Base-by-base conservation (phyloP, 306 rosid species). In the Citrullus colocynthis region DNA sequence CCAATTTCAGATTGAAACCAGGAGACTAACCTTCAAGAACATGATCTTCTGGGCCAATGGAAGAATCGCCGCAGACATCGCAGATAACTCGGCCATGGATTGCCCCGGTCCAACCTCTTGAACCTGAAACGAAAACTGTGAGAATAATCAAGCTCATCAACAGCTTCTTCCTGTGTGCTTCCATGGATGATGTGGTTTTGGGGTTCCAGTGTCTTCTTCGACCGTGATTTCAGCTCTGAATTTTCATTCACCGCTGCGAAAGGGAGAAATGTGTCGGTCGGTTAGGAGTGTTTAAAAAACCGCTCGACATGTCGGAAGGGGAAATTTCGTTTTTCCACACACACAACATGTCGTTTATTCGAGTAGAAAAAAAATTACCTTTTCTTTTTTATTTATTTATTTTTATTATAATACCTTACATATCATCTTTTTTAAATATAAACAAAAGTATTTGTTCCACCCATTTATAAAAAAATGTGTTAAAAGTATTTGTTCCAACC, bases 31-130 rank as follows among this genome's bases (percentile, higher is more conserved):
- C 98, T 92, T 95, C 87, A 13, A 95, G 90, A 77, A 89, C 84
- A 82, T 95, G 93, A 28, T 92, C 97, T 83, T 95, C 97, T 60
- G 98, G 97, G 67, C 98, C 96, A 49, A 92, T 78, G 39, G 96
- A 86, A 79, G 97, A 90, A 85, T 95, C 98, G 8, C 89, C 93
- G 60, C 97, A 95, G 74, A 90, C 92, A 83, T 92, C 97, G 82
- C 97, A 95, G 79, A 92, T 83, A 79, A 95, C 98, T 80, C 93
- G 83, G 78, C 98, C 97, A 81, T 90, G 93, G 83, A 95, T 90
- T 91, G 92, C 97, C 78, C 98, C 98, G 1, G 97, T 95, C 98
- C 98, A 95, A 79, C 82, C 96, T 71, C 82, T 85, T n/a, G 79
- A 90, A 30, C 82, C 80, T 58, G 75, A 81, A 37, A 64, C 79